phyloP scores from a whole-genome alignment of 495 filamentous ascomycete genomes.

The Aspergillus homomorphus region DNA sequence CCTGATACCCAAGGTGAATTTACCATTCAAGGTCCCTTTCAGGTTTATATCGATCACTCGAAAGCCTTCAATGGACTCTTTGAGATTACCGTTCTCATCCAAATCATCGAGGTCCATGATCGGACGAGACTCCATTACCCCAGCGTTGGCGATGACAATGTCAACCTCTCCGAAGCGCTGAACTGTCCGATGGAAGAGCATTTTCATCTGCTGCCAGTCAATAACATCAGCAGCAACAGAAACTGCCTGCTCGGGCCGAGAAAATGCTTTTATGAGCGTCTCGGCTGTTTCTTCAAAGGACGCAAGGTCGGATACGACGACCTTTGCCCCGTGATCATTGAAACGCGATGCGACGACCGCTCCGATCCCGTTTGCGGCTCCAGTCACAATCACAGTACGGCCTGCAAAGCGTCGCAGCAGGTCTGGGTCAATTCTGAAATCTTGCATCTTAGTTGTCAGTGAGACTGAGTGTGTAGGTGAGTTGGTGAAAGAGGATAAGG shows the following conservation, averaged over 20 bases:
- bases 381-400: conserved; percentile 33
- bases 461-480: neutral
- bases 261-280: conserved; percentile 16
- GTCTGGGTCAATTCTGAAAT: neutral
- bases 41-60: conserved; percentile 34
- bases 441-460: neutral
- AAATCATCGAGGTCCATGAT: conserved; percentile 20
- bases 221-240: conserved; percentile 27
- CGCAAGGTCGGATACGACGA: conserved; percentile 30
- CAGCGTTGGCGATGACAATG: conserved; percentile 66
- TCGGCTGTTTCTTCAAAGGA: conserved; percentile 13
- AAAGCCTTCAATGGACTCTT: conserved; percentile 19
- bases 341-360: conserved; percentile 29
- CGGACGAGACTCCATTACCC: conserved; percentile 47
- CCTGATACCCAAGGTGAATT: neutral
- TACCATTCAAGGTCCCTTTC: conserved; percentile 33
- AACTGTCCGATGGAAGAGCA: conserved; percentile 56
- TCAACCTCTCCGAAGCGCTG: conserved; percentile 53
- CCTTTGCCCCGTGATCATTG: conserved; percentile 26
- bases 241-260: conserved; percentile 15
- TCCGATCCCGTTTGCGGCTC: conserved; percentile 40
- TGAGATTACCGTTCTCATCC: conserved; percentile 21
- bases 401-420: neutral
- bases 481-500: neutral
- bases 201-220: conserved; percentile 25